Evolutionary conservation across 2,329 filamentous ascomycete species (phyloP).

Genomic region (Arachnopeziza araneosa): DNA sequence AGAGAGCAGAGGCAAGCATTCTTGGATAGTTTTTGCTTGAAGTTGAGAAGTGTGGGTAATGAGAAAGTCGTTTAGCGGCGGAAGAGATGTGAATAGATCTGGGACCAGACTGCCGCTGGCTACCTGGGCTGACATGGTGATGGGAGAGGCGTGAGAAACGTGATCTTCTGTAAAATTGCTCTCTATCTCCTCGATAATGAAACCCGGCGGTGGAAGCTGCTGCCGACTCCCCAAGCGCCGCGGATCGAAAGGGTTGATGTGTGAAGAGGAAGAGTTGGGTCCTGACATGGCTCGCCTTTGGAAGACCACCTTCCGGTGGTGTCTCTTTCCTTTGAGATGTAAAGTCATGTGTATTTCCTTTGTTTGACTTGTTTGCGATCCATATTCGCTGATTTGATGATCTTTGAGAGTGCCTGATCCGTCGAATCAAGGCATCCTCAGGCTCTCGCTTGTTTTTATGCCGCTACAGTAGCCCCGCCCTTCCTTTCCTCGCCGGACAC

Average conservation of each 20-base stretch:
- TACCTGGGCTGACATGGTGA: constrained; percentile 17
- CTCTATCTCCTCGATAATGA: constrained; percentile 15
- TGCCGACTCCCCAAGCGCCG: not conserved
- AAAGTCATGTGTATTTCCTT: constrained; percentile 27
- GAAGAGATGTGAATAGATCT: constrained; percentile 50
- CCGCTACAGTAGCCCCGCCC: not conserved
- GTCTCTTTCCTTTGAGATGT: constrained; percentile 27
- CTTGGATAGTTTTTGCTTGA: constrained; percentile 63
- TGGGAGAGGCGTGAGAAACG: not conserved
- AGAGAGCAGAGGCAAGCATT: constrained; percentile 63
- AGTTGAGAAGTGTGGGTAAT: constrained; percentile 60
- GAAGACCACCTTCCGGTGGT: constrained; percentile 26
- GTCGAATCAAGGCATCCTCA: not conserved
- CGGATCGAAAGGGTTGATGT: not conserved
- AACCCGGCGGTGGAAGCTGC: constrained; percentile 11
- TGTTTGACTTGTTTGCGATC: constrained; percentile 1
- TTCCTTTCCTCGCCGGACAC: not conserved
- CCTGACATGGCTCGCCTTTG: constrained; percentile 16
- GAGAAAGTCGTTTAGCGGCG: constrained; percentile 60
- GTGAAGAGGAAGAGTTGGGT: not conserved
- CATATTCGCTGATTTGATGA: not conserved
- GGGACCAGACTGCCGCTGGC: constrained; percentile 37
- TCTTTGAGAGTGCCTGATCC: not conserved
- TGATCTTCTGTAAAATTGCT: constrained; percentile 1
- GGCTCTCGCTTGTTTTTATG: not conserved